Base-by-base conservation (phyloP, 1,139 yeast species). In the Taphrina populina region DNA sequence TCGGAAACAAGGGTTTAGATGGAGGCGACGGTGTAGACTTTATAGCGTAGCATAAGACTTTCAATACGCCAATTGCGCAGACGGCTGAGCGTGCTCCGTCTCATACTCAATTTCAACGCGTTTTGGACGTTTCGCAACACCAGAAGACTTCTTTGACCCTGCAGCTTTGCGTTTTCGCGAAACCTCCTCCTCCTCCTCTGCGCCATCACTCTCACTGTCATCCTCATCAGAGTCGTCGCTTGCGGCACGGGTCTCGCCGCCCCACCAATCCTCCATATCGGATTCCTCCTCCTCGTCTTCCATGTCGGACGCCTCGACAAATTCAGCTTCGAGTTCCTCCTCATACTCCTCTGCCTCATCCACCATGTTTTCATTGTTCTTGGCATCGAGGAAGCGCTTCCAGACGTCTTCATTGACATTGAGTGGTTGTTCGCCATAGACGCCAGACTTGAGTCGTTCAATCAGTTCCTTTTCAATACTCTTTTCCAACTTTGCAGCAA, bases 401-500 rank as follows among this genome's bases (percentile, higher is more conserved):
- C 98, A 92, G 61, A 92, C 82, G 72, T 83, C 83, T 67, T 90
- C 96, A 65, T 92, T 97, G 41, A 92, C 98, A 67, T 92, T 92
- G 67, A 92, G 76, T 58, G 98, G 98, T 70, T 90, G 87, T 67
- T 92, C 97, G 61, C 98, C 98, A 67, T 92, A 92, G 4, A 97
- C 97, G 61, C 98, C 98, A 69, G 92, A 83, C 80, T 92, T 92
- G 66, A 92, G 79, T 72, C 98, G 82, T 56, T 90, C 96, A 66
- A 92, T 76, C 63, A 92, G 77, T 71, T 92, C 98, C 73, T 88
- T 88, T 71, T 92, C 98, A 64, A 92, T 92, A 10, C 95, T 88
- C 73, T 88, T 88, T 70, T 92, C 98, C 64, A 92, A 86, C 75
- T 86, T 86, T 30, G 98, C 98, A 19, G 98, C 97, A 11, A 88